A percentile compares a stretch with the other conserved stretches of the same genome.
Evolutionary conservation across 257 asterid genomes (phyloP).

Genomic region (Linaria vulgaris): DNA sequence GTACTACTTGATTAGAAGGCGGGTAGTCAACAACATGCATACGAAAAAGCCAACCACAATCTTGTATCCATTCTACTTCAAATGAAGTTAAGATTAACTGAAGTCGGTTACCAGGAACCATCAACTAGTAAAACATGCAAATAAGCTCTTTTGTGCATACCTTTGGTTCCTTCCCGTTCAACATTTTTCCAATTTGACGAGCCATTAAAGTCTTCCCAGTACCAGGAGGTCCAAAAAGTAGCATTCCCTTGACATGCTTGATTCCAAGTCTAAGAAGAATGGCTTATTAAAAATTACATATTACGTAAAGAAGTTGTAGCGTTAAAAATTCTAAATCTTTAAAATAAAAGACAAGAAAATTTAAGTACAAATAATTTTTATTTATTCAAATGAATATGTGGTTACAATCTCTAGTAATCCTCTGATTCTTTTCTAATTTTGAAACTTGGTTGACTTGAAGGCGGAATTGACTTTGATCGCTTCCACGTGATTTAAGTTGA

Average conservation of each 20-base stretch:
- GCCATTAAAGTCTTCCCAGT: slow-evolving; percentile 99
- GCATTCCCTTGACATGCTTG: slow-evolving; percentile 99
- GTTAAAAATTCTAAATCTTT: too few species aligned
- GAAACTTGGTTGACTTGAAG: too few species aligned
- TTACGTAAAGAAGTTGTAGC: too few species aligned
- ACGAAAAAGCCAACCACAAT: slow-evolving; percentile 9
- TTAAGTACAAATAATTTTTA: too few species aligned
- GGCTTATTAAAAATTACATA: too few species aligned
- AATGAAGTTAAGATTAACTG: slow-evolving; percentile 13
- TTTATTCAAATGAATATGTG: too few species aligned
- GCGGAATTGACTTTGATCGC: too few species aligned
- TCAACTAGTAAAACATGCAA: slow-evolving; percentile 17
- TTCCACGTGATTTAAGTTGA: too few species aligned
- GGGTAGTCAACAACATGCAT: slow-evolving; percentile 11
- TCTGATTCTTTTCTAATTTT: too few species aligned
- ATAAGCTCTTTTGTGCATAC: slow-evolving; percentile 37
- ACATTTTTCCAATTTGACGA: slow-evolving; percentile 97
- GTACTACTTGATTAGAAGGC: slow-evolving; percentile 5
- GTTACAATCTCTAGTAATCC: too few species aligned
- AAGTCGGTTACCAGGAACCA: slow-evolving; percentile 14
- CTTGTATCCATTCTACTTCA: slow-evolving; percentile 6
- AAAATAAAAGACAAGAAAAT: too few species aligned
- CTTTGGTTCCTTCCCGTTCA: slow-evolving; percentile 99
- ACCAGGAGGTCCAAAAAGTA: slow-evolving; percentile 99
- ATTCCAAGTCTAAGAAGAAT: slow-evolving; percentile 73